phyloP scores from a whole-genome alignment of 495 filamentous ascomycete species.

The Emericellopsis terricola region DNA sequence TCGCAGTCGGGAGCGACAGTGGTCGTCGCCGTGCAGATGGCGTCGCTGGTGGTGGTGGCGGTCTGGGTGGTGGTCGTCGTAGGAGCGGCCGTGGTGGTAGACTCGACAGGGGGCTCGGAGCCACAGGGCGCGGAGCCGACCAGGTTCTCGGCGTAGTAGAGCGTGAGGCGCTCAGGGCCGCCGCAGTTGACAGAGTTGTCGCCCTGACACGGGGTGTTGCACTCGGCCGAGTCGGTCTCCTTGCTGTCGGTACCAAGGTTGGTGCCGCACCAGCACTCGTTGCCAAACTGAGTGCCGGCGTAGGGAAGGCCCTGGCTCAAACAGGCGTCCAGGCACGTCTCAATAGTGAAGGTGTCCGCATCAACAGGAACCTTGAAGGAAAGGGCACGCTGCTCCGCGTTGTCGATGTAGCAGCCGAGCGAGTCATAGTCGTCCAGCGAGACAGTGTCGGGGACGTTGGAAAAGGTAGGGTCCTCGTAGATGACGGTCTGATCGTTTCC shows the following conservation, averaged over 20 bases:
- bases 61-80: constrained; percentile 1
- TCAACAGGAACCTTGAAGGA: constrained; percentile 24
- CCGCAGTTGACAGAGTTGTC: constrained; percentile 26
- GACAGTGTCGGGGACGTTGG: constrained; percentile 16
- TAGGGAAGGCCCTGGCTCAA: constrained; percentile 25
- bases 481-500: constrained; percentile 25
- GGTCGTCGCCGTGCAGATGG: constrained; percentile 20
- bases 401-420: constrained; percentile 40
- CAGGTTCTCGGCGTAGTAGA: constrained; percentile 25
- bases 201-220: constrained; percentile 31
- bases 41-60: constrained; percentile 10
- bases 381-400: constrained; percentile 24
- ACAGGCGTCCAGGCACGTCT: constrained; percentile 29
- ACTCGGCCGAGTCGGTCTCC: constrained; percentile 16
- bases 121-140: constrained; percentile 27
- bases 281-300: constrained; percentile 31
- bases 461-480: constrained; percentile 34
- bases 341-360: constrained; percentile 17
- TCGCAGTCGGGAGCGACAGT: constrained; percentile 26
- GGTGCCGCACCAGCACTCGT: constrained; percentile 27
- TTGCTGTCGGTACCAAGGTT: constrained; percentile 29
- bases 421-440: constrained; percentile 26
- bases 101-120: constrained; percentile 11
- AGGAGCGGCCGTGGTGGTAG: constrained; percentile 5
- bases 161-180: constrained; percentile 19